Conservation (phyloP, 768 basidiomycete genomes). For the Russula dissimulans region DNA sequence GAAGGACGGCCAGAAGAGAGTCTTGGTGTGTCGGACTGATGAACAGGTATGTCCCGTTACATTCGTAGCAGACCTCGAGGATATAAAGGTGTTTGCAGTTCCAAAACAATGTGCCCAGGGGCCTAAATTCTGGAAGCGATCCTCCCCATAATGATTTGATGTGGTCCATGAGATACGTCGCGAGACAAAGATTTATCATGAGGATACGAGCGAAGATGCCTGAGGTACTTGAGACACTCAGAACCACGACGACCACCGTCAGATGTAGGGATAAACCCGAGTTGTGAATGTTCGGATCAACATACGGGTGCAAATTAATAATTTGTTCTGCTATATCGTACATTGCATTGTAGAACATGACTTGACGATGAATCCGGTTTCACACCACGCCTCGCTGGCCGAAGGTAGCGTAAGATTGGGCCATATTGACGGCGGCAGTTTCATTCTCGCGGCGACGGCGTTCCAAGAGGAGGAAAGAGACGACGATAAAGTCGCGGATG, state of each 20-base stretch:
- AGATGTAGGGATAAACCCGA: neutral
- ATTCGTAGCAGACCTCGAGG: neutral
- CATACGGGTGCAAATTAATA: neutral
- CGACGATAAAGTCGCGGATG: slow-evolving; percentile 12
- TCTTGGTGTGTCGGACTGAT: slow-evolving; percentile 59
- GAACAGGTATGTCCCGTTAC: slow-evolving; percentile 40
- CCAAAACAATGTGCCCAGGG: slow-evolving; percentile 33
- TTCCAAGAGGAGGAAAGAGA: slow-evolving; percentile 18
- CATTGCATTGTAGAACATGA: neutral
- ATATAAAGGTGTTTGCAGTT: slow-evolving; percentile 18
- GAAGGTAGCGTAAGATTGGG: neutral
- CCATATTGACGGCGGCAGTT: neutral
- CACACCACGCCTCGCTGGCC: neutral
- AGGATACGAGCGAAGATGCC: neutral
- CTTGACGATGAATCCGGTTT: neutral
- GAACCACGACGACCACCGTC: neutral
- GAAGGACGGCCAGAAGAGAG: slow-evolving; percentile 24
- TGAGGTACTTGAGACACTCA: no score
- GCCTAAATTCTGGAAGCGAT: slow-evolving; percentile 22
- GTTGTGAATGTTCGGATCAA: no score
- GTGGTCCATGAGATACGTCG: neutral
- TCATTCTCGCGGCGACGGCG: slow-evolving; percentile 18
- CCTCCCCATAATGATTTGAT: no score
- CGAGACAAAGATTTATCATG: neutral
- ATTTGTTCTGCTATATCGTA: neutral